A percentile compares a stretch with the other conserved stretches of the same genome.
These are phyloP conservation scores for Gossypium anomalum DNA, from an alignment of 345 rosid genomes.

Conservation along the genomic window DNA sequence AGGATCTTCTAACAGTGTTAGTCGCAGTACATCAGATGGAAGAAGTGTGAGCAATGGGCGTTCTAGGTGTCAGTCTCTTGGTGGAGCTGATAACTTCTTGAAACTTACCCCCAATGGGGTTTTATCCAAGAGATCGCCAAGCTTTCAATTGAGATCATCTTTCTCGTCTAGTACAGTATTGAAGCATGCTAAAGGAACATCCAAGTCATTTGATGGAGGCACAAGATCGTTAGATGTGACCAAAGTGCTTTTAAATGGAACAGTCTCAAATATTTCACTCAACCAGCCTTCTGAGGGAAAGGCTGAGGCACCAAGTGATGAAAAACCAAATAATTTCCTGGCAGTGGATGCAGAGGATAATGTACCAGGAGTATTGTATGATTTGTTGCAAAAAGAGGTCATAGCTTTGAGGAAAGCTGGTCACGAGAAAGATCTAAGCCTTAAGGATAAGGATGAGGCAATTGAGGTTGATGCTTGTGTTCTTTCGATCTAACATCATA, in stretches of 20 bases:
- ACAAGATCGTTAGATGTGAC: constrained; percentile 70
- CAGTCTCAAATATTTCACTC: constrained; percentile 46
- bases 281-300: constrained; percentile 67
- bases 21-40: constrained; percentile 48
- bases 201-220: constrained; percentile 96
- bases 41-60: constrained; percentile 82
- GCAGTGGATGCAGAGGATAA: constrained; percentile 48
- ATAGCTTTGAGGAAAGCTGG: constrained; percentile 74
- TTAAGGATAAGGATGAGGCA: constrained; percentile 94
- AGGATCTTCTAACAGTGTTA: constrained; percentile 55
- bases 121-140: constrained; percentile 63
- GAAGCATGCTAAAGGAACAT: constrained; percentile 94
- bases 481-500: constrained; percentile 2
- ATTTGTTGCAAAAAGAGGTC: constrained; percentile 90
- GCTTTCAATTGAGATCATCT: constrained; percentile 61
- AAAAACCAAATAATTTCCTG: constrained; percentile 49
- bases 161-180: constrained; percentile 58
- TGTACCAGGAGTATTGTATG: constrained; percentile 76
- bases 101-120: constrained; percentile 71
- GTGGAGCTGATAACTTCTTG: constrained; percentile 74
- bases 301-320: constrained; percentile 38
- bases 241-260: constrained; percentile 62
- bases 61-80: constrained; percentile 86
- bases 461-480: constrained; percentile 57
- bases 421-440: constrained; percentile 90